These are phyloP conservation scores for Aegilops umbellulata DNA, from an alignment of 176 grass and related monocot species.

Conservation along the genomic window DNA sequence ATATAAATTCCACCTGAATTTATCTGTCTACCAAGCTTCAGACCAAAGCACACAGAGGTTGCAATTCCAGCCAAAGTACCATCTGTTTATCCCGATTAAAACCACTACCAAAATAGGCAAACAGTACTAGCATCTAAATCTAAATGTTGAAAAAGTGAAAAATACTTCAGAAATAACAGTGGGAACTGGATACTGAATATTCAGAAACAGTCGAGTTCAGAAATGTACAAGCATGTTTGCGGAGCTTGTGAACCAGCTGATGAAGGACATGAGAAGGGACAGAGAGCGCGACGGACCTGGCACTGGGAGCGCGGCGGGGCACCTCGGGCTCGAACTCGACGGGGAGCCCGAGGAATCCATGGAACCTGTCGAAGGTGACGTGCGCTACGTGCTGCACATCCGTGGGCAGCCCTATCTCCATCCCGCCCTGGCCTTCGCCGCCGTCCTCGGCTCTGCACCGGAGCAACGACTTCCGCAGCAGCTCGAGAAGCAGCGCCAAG, in stretches of 20 bases:
- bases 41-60: not conserved
- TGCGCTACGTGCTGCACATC: constrained; percentile 91
- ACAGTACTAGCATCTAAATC: not conserved
- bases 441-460: constrained; percentile 53
- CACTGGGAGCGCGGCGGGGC: constrained; percentile 71
- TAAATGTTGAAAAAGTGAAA: not conserved
- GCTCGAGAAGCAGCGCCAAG: constrained; percentile 72
- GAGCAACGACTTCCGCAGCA: constrained; percentile 73
- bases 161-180: not conserved
- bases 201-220: not conserved
- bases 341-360: constrained; percentile 92
- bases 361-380: constrained; percentile 95
- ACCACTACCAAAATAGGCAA: not conserved
- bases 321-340: constrained; percentile 98
- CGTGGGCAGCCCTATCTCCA: constrained; percentile 94
- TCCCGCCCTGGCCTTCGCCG: constrained; percentile 26
- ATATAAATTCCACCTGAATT: not conserved
- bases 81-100: not conserved
- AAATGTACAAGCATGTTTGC: not conserved
- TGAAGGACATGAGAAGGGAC: not conserved
- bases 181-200: not conserved
- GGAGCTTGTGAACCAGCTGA: not conserved
- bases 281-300: constrained; percentile 49
- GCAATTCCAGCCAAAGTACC: not conserved
- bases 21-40: not conserved